Percentiles rank a stretch among this genome's conserved stretches.
phyloP scores from a whole-genome alignment of 257 asterid species.

The Orobanche coerulescens region DNA sequence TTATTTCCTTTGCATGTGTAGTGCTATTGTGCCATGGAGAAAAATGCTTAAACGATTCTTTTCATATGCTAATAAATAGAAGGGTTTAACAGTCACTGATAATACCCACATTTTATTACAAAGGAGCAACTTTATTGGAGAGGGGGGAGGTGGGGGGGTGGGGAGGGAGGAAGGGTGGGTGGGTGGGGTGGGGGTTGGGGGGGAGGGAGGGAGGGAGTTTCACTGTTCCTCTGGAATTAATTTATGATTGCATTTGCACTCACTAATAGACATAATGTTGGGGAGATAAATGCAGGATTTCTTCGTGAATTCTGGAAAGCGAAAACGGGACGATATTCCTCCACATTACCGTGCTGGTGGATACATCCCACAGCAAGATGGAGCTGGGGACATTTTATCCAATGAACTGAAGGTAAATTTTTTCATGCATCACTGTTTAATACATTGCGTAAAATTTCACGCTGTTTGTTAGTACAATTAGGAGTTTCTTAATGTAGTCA shows the following conservation, averaged over 20 bases:
- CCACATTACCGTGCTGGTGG: slow-evolving; percentile 63
- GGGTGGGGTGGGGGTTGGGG: too few species aligned
- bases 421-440: slow-evolving; percentile 12
- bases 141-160: neutral
- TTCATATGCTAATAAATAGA: neutral
- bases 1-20: neutral
- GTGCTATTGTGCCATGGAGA: neutral
- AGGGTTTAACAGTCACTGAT: slow-evolving; percentile 1
- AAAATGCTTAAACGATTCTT: neutral
- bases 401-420: slow-evolving; percentile 46
- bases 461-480: neutral
- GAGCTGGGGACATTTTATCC: slow-evolving; percentile 56
- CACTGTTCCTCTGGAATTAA: neutral
- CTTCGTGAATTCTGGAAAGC: slow-evolving; percentile 66
- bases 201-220: neutral
- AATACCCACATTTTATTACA: neutral
- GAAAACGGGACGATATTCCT: slow-evolving; percentile 72
- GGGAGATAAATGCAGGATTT: slow-evolving; percentile 55
- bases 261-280: slow-evolving; percentile 12
- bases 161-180: too few species aligned
- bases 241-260: slow-evolving; percentile 13
- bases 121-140: neutral
- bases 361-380: slow-evolving; percentile 95
- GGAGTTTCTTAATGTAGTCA: slow-evolving; percentile 9
- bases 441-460: slow-evolving; percentile 5